Conservation (phyloP, 2,329 filamentous ascomycete species). For the Spiromastix sp. region DNA sequence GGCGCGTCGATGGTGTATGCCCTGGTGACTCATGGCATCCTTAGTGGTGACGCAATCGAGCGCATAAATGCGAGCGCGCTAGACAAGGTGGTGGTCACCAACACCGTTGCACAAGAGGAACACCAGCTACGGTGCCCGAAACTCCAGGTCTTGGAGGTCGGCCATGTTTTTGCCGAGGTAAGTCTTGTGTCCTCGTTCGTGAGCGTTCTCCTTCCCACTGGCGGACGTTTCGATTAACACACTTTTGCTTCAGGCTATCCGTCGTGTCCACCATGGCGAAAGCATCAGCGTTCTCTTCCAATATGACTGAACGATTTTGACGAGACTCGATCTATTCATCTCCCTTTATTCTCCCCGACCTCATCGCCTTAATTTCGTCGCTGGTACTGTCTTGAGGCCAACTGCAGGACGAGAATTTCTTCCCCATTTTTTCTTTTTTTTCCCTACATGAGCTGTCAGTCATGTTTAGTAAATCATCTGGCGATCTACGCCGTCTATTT, state of each 20-base stretch:
- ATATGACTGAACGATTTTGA: slow-evolving; percentile 47
- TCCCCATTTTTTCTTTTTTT: neutral
- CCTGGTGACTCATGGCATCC: slow-evolving; percentile 84
- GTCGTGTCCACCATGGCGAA: slow-evolving; percentile 92
- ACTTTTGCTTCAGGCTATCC: slow-evolving; percentile 56
- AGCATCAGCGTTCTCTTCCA: slow-evolving; percentile 94
- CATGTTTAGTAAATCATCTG: neutral
- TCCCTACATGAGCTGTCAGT: neutral
- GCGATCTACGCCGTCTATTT: neutral
- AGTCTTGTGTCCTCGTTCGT: too few species aligned
- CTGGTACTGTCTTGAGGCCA: neutral
- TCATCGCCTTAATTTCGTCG: slow-evolving; percentile 1
- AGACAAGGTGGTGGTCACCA: slow-evolving; percentile 91
- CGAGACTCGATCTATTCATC: neutral
- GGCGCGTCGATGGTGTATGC: slow-evolving; percentile 82
- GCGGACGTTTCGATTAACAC: too few species aligned
- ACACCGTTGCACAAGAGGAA: slow-evolving; percentile 82
- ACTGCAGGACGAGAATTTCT: neutral
- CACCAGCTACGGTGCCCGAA: slow-evolving; percentile 71
- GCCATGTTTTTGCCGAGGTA: slow-evolving; percentile 80
- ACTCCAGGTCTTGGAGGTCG: slow-evolving; percentile 83
- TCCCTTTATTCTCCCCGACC: neutral
- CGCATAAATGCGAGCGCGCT: slow-evolving; percentile 87
- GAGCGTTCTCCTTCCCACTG: too few species aligned
- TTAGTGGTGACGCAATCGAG: slow-evolving; percentile 89